phyloP scores from a whole-genome alignment of 1,139 yeast species.

The Geotrichum histeridarum region DNA sequence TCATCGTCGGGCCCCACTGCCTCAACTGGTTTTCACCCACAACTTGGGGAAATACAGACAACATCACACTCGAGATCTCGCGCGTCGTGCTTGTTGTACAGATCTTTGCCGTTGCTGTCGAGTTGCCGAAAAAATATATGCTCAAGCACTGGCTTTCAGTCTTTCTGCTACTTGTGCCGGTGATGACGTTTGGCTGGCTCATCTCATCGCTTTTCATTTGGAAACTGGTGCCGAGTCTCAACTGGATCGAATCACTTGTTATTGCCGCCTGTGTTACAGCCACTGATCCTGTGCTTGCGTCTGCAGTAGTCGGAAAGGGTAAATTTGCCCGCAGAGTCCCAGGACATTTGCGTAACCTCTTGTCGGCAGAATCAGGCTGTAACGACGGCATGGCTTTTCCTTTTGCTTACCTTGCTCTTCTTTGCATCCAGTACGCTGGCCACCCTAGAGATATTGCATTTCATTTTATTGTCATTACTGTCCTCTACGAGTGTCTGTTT shows the following conservation, averaged over 20 bases:
- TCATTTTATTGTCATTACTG: conserved; percentile 78
- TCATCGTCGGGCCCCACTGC: conserved; percentile 92
- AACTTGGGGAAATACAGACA: conserved; percentile 86
- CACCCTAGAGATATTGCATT: conserved; percentile 65
- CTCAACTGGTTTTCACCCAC: conserved; percentile 82
- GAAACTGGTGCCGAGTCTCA: conserved; percentile 73
- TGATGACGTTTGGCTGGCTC: conserved; percentile 93
- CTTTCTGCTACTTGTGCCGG: conserved; percentile 71
- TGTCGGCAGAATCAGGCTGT: conserved; percentile 94
- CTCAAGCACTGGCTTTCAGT: conserved; percentile 86
- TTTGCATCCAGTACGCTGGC: conserved; percentile 62
- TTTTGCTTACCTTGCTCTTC: conserved; percentile 71
- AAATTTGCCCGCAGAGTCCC: conserved; percentile 94
- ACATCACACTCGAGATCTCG: conserved; percentile 80
- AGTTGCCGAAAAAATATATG: conserved; percentile 90
- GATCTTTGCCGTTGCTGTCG: conserved; percentile 96
- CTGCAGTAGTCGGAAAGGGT: conserved; percentile 97
- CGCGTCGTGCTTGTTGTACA: conserved; percentile 86
- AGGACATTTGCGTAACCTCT: conserved; percentile 83
- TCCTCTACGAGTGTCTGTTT: conserved; percentile 81
- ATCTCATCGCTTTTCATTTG: conserved; percentile 81
- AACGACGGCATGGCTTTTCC: conserved; percentile 99
- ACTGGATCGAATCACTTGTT: conserved; percentile 69
- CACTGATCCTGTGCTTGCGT: conserved; percentile 95
- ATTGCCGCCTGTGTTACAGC: conserved; percentile 95